Base-by-base conservation (phyloP, 2,329 filamentous ascomycete genomes). In the Aspergillus luchuensis region DNA sequence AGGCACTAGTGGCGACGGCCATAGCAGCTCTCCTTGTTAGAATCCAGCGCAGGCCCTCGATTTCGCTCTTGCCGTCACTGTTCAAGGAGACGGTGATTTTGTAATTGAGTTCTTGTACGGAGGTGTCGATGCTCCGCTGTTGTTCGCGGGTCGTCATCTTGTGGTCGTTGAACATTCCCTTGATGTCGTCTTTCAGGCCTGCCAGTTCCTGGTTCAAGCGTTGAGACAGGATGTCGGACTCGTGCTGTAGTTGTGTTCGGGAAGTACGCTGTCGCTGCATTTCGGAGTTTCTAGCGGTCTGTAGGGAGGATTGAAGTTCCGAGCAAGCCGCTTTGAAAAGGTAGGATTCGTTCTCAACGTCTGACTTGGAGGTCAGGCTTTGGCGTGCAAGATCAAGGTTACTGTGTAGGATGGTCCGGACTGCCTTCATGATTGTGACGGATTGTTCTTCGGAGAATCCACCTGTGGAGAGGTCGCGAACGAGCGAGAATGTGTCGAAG, bases 331-430 rank as follows among this genome's bases (percentile, higher is more conserved):
- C 95, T 56, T 90, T 87, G 80, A 99, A 99, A 10, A 99, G 84
- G 73, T 99, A 99, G 7, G 89, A 89, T 77, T 97, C 91, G 74
- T 98, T 99, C 73, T 98, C 94, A 39, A 97, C 90, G 70, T 97
- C 91, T 48, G 89, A 92, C 77, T 97, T 97, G 75, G 89, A 92
- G 10, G 97, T 91, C 8, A 98, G 81, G 2, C 88, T 90, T 51
- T 87, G 84, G 71, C 90, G 89, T 50, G 95, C 95, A 13, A 92
- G 81, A 59, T 92, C 88, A 60, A 98, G 83, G 72, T 98, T 96
- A 19, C 88, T 81, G 8, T 89, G 87, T 13, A 99, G 79, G 53
- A 96, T 82, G 3, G 84, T 83, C 21, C 94, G 88, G 58, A 98
- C 88, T 5, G 90, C 92, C 80, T 98, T 98, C 95, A 99, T 99